These are phyloP conservation scores for Globisporangium paroecandrum DNA, from an alignment of 352 stramenopile species.

Conservation along the genomic window DNA sequence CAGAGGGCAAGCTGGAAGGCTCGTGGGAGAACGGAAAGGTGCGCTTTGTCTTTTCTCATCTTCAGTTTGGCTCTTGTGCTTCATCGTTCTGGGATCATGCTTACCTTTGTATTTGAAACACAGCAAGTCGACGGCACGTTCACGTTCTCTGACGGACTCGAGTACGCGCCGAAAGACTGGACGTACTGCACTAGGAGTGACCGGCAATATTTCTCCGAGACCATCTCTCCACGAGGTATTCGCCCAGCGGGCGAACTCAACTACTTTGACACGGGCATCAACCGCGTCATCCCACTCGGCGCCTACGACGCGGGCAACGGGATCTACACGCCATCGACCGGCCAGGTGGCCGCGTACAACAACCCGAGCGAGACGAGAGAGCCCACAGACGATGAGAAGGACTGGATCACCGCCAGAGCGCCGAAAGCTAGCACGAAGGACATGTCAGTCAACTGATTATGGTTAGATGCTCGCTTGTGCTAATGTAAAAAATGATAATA, in stretches of 20 bases:
- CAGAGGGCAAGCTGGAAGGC: constrained; percentile 63
- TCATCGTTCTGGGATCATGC: not conserved
- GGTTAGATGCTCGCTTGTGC: not conserved
- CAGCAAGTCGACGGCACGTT: constrained; percentile 75
- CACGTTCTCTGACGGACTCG: constrained; percentile 71
- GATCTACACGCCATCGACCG: constrained; percentile 65
- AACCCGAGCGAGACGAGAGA: constrained; percentile 53
- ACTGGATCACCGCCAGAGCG: constrained; percentile 57
- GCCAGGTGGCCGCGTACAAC: constrained; percentile 45
- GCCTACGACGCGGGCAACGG: constrained; percentile 76
- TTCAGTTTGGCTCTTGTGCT: not conserved
- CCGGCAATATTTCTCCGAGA: constrained; percentile 71
- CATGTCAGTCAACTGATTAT: constrained; percentile 50
- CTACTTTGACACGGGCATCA: constrained; percentile 69
- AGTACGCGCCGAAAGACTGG: constrained; percentile 63
- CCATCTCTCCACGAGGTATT: constrained; percentile 48
- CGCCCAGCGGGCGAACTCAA: constrained; percentile 53
- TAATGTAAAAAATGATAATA: not conserved
- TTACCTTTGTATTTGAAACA: too few species aligned
- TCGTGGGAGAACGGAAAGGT: constrained; percentile 71
- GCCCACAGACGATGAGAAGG: constrained; percentile 43
- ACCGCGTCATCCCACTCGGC: constrained; percentile 59
- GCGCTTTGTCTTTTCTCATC: not conserved
- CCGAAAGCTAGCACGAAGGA: constrained; percentile 74
- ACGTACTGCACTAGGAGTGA: constrained; percentile 59